Evolutionary conservation across 2,329 filamentous ascomycete species (phyloP).

Genomic region (Paecilomyces fulvus): DNA sequence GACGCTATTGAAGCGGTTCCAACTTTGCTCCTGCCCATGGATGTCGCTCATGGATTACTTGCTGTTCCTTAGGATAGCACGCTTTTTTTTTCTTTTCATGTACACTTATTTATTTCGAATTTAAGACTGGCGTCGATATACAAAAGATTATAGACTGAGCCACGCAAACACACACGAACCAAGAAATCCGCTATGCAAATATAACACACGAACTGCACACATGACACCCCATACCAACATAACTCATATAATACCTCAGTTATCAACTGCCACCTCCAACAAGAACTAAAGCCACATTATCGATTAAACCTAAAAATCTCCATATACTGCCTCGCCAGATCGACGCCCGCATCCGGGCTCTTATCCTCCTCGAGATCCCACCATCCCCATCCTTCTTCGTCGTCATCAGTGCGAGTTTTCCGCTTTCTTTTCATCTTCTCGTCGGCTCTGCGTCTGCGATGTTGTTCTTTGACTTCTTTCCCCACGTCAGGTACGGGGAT

Average conservation of each 20-base stretch:
- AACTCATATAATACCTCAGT: neutral
- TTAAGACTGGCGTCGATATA: too few species aligned
- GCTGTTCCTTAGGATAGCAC: too few species aligned
- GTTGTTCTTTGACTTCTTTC: constrained; percentile 26
- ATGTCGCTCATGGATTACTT: too few species aligned
- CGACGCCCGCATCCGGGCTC: constrained; percentile 27
- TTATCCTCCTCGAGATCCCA: constrained; percentile 19
- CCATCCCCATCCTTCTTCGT: constrained; percentile 8
- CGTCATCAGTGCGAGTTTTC: constrained; percentile 9
- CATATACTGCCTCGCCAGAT: constrained; percentile 38
- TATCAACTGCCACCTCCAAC: neutral
- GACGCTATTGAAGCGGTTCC: too few species aligned
- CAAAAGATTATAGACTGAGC: too few species aligned
- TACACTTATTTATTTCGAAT: too few species aligned
- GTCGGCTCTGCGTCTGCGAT: constrained; percentile 5
- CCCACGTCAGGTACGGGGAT: constrained; percentile 34
- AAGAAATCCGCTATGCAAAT: neutral
- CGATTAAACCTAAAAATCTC: constrained; percentile 37
- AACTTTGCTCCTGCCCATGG: too few species aligned
- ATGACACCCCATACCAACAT: neutral
- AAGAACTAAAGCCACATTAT: constrained; percentile 9
- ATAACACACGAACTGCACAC: neutral
- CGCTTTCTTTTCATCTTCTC: constrained; percentile 7
- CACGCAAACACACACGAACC: neutral
- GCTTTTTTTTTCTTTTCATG: too few species aligned